Evolutionary conservation across 106 monocot genomes (phyloP), one percentile per base, ranked within the genome.

Genomic region (Vanilla planifolia): DNA sequence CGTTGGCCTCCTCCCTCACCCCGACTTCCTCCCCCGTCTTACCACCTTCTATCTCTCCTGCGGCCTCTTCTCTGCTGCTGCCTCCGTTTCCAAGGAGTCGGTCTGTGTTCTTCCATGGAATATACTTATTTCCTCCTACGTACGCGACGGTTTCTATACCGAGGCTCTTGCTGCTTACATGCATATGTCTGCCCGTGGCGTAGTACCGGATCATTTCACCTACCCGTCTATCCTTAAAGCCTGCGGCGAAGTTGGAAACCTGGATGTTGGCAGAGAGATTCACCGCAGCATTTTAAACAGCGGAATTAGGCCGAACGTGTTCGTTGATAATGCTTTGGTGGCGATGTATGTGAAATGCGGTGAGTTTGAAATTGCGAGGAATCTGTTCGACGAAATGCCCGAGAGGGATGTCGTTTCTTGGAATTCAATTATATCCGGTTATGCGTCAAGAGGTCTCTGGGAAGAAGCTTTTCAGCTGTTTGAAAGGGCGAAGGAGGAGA

Each of bases 361-460:
- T 21, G 71, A 60, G 25, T 16, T 93, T 14, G 59, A 20, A 27
- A 32, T 56, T 64, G 93, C 93, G 6, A 27, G 74, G 55, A 56
- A 80, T 42, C 16, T 85, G 85, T 94, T 94, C 16, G 93, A 85
- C 24, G 71, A 34, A 65, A 89, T 89, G 85, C 52, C 48, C 35
- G 63, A 75, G 37, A 89, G 79, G 69, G 89, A 89, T 73, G 67
- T 65, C 5, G 82, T 94, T 3, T 74, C 88, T 0, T 94, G 82
- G 82, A 94, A 94, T 42, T 66, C 72, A 3, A 83, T 82, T 51
- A 80, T 94, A 47, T 85, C 82, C 4, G 85, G 69, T 20, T 85
- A 89, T 61, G 55, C 75, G 15, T 71, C 67, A 1, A 45, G 22
- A 42, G 72, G 79, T 28, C 72, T 68, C 60, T 83, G 76, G 75